Conservation (phyloP, 192 early-diverging fungal genomes). For the Obelidium mucronatum region DNA sequence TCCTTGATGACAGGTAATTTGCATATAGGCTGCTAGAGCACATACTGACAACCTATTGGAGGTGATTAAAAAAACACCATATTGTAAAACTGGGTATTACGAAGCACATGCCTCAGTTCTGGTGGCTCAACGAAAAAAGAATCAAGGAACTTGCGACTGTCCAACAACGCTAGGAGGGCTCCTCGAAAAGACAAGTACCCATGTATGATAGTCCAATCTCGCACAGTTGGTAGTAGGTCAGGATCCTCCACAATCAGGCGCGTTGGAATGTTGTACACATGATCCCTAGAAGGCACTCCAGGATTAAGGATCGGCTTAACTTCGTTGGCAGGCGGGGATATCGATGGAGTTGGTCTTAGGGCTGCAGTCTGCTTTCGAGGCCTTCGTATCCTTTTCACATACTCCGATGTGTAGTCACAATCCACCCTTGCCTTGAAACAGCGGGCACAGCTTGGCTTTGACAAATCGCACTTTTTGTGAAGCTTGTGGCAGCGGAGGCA, state of each 20-base stretch:
- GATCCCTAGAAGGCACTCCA: neutral
- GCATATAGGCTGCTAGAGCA: constrained; percentile 14
- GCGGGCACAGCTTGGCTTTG: neutral
- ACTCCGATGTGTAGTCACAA: neutral
- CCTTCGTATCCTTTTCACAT: no score
- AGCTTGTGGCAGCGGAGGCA: neutral
- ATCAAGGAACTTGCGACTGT: constrained; percentile 4
- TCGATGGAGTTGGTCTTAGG: neutral
- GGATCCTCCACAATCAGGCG: neutral
- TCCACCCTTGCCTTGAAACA: neutral
- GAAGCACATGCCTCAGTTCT: neutral
- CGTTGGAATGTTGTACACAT: no score
- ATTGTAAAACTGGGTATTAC: neutral
- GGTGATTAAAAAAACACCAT: neutral
- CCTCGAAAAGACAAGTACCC: constrained; percentile 1
- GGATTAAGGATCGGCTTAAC: neutral
- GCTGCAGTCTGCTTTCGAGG: neutral
- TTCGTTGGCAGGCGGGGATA: neutral
- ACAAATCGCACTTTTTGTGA: neutral
- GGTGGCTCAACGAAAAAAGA: constrained; percentile 23
- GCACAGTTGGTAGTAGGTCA: constrained; percentile 19
- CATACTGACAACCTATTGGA: neutral
- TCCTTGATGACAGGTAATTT: neutral
- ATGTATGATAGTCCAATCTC: constrained; percentile 14
- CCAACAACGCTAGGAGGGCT: neutral